Percentiles rank a stretch among this genome's conserved stretches.
phyloP scores from a whole-genome alignment of 1,139 yeast genomes.

The Pichia sp. region DNA sequence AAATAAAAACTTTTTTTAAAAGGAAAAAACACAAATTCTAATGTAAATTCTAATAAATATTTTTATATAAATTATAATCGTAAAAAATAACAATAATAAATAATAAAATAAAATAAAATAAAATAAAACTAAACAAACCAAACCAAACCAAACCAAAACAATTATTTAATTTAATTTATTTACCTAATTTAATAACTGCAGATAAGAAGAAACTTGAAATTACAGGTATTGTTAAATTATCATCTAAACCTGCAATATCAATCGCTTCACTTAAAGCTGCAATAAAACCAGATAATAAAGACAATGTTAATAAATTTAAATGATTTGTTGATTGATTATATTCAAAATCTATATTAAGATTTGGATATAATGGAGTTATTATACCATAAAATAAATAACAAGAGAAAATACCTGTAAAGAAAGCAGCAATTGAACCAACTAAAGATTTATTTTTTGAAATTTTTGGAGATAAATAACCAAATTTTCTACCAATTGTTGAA shows the following conservation, averaged over 20 bases:
- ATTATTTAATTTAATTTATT: not conserved
- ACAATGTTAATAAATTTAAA: constrained; percentile 45
- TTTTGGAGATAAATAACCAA: constrained; percentile 79
- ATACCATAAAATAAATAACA: constrained; percentile 66
- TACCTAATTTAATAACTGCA: constrained; percentile 10
- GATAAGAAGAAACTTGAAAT: constrained; percentile 12
- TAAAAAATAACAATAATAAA: too few relatives aligned
- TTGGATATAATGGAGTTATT: constrained; percentile 54
- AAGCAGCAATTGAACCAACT: constrained; percentile 88
- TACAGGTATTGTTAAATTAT: constrained; percentile 90
- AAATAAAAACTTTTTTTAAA: not conserved
- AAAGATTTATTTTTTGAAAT: constrained; percentile 68
- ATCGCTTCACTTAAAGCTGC: constrained; percentile 86
- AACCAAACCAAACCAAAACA: too few relatives aligned
- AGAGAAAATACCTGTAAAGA: constrained; percentile 60
- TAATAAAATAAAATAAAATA: not conserved
- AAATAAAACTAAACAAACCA: too few relatives aligned
- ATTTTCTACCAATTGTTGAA: constrained; percentile 81
- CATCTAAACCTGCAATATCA: constrained; percentile 71
- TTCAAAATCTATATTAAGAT: constrained; percentile 42
- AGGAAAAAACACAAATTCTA: too few relatives aligned
- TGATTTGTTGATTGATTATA: constrained; percentile 62
- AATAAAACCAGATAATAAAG: constrained; percentile 65
- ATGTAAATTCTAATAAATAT: not conserved
- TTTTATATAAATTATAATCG: not conserved